Conservation (phyloP, 805 yeast genomes). For the Helenozyma rhizophorensis region DNA sequence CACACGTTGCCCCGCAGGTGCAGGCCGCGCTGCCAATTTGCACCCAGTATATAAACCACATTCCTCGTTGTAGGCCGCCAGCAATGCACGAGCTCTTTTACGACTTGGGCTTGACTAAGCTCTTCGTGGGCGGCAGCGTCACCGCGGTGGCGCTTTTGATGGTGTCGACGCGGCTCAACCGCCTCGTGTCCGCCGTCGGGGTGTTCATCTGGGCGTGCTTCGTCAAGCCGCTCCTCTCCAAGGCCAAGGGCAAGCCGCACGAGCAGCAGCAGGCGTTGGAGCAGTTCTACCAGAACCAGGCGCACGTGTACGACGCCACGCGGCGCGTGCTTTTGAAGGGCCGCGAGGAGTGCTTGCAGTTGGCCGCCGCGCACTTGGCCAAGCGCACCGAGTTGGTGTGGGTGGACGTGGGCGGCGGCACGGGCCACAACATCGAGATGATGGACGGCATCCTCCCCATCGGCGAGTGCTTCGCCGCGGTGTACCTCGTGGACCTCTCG, state of each 20-base stretch:
- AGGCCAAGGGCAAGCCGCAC: constrained; percentile 14
- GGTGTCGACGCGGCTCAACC: constrained; percentile 16
- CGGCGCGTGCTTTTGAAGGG: constrained; percentile 66
- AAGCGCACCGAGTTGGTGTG: constrained; percentile 50
- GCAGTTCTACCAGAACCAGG: constrained; percentile 70
- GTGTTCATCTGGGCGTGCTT: constrained; percentile 50
- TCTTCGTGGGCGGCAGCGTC: constrained; percentile 15
- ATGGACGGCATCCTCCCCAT: constrained; percentile 58
- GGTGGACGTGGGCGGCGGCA: constrained; percentile 85
- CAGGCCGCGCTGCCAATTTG: constrained; percentile 9
- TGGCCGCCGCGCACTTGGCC: constrained; percentile 54
- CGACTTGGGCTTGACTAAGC: constrained; percentile 10
- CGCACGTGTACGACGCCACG: constrained; percentile 70
- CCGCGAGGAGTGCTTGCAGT: constrained; percentile 55
- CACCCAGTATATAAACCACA: constrained; percentile 8
- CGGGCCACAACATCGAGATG: constrained; percentile 76
- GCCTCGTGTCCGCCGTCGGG: constrained; percentile 21
- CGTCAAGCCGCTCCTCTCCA: constrained; percentile 49
- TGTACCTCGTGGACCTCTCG: constrained; percentile 71
- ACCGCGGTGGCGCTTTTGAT: constrained; percentile 14
- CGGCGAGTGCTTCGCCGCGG: constrained; percentile 49
- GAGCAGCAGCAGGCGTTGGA: constrained; percentile 57
- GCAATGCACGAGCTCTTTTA: constrained; percentile 4
- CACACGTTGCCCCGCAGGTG: constrained; percentile 10
- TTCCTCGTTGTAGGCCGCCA: neutral